Conservation (phyloP, 352 stramenopile species). For the Phytopythium vexans region DNA sequence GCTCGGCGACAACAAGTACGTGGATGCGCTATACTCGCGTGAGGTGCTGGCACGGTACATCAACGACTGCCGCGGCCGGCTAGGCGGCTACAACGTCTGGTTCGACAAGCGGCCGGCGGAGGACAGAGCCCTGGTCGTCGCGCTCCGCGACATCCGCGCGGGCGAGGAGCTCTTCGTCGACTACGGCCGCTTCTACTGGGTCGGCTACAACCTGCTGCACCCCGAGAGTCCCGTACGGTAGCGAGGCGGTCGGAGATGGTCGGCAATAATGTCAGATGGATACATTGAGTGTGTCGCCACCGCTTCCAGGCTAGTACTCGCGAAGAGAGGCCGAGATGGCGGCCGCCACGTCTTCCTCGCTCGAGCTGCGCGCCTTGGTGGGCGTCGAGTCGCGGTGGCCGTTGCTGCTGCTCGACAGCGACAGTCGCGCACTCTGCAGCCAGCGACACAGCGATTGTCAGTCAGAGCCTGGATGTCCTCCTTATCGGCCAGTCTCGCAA, state of each 20-base stretch:
- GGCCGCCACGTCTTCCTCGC: conserved; percentile 59
- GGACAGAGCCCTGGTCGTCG: conserved; percentile 51
- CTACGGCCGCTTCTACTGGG: conserved; percentile 83
- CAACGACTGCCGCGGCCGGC: conserved; percentile 66
- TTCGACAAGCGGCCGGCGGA: conserved; percentile 64
- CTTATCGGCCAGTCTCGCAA: background rate
- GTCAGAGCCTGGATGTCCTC: background rate
- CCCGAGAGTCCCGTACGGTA: conserved; percentile 51
- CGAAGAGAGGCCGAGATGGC: conserved; percentile 60
- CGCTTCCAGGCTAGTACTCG: conserved; percentile 46
- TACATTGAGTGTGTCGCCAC: conserved; percentile 2
- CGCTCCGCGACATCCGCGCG: conserved; percentile 45
- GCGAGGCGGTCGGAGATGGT: background rate
- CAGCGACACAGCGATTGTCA: background rate
- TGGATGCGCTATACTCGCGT: conserved; percentile 51
- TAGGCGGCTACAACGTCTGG: conserved; percentile 62
- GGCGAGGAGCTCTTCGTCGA: conserved; percentile 78
- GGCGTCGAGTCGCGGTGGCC: conserved; percentile 15
- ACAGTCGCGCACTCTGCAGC: conserved; percentile 33
- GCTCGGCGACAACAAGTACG: conserved; percentile 69
- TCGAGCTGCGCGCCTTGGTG: conserved; percentile 30
- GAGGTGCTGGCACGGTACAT: conserved; percentile 71
- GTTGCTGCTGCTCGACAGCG: conserved; percentile 30
- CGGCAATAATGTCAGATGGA: background rate
- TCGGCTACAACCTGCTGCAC: conserved; percentile 72